Evolutionary conservation across 805 yeast species (phyloP), one percentile per base, ranked within the genome.

Genomic region (Cephaloascus fragrans): DNA sequence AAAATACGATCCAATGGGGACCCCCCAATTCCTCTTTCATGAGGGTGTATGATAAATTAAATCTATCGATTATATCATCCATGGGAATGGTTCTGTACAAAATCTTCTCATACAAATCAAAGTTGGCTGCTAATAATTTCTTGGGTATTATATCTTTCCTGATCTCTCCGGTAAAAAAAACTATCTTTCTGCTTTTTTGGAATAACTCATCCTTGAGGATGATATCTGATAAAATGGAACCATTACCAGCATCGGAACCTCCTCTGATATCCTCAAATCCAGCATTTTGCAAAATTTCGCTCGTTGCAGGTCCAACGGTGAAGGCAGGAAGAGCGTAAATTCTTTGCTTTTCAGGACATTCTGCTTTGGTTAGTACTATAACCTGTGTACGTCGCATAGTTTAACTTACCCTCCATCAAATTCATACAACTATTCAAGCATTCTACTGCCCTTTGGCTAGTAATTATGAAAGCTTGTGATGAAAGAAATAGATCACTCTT

Each of bases 251-350:
- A 6, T 72, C 55, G 0, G 55, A 60, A 1, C 90, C 95, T 3
- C 96, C 96, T 40, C 75, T 58, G 0, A 90, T 71, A 43, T 75
- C 72, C 1, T 41, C 51, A 52, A 88, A 90, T 1, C 96, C 96
- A 23, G 77, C 56, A 4, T 64, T 61, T 2, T 53, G 43, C 10
- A 90, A 56, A 15, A 82, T 75, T 14, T 64, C 62, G 16, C 71
- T 72, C 0, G 97, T 90, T 0, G 95, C 88, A 1, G 96, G 96
- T 0, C 97, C 97, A 4, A 90, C 96, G 0, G 96, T 86, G 51
- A 79, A 90, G 0, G 82, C 80, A 0, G 79, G 73, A 47, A 77
- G 77, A 3, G 45, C 39, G 4, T 74, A 52, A 1, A 79, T 60
- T 1, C 37, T 39, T 5, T 53, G 47, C 40, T 42, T 52, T 6